A percentile compares a stretch with the other conserved stretches of the same genome.
phyloP scores from a whole-genome alignment of 1,284 basidiomycete species.

The Cutaneotrichosporon daszewskae region DNA sequence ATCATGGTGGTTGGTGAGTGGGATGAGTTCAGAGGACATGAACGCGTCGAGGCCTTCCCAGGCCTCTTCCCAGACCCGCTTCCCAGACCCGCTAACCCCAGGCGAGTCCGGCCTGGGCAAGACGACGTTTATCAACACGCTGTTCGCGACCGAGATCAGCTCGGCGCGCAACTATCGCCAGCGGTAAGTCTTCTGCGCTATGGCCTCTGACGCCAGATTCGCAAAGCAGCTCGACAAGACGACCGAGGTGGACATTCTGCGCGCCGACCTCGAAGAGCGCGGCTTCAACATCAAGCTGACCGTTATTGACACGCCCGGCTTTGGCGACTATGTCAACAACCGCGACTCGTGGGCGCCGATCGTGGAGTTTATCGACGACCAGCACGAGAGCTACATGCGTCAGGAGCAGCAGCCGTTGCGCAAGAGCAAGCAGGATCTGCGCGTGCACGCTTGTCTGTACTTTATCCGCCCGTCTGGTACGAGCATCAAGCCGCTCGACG shows the following conservation, averaged over 20 bases:
- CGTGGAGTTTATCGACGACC: constrained; percentile 99
- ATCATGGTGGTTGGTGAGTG: constrained; percentile 96
- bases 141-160: constrained; percentile 96
- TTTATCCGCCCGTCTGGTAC: constrained; percentile 96
- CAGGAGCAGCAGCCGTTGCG: constrained; percentile 98
- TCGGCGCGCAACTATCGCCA: constrained; percentile 83
- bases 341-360: constrained; percentile 97
- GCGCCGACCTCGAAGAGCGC: constrained; percentile 96
- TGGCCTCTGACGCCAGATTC: constrained; percentile 53
- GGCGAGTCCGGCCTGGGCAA: constrained; percentile 94
- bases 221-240: constrained; percentile 98
- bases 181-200: constrained; percentile 42
- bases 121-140: constrained; percentile 95
- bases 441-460: constrained; percentile 96
- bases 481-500: constrained; percentile 93
- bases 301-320: constrained; percentile 97
- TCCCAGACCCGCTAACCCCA: constrained; percentile 38
- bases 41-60: not conserved
- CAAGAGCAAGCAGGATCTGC: constrained; percentile 84
- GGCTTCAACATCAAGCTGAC: constrained; percentile 99
- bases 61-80: not conserved
- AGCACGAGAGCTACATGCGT: constrained; percentile 98
- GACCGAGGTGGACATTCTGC: constrained; percentile 94
- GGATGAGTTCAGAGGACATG: not conserved
- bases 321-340: constrained; percentile 99